Evolutionary conservation across 768 basidiomycete genomes (phyloP), one percentile per base, ranked within the genome.

Genomic region (Zangia roseola): DNA sequence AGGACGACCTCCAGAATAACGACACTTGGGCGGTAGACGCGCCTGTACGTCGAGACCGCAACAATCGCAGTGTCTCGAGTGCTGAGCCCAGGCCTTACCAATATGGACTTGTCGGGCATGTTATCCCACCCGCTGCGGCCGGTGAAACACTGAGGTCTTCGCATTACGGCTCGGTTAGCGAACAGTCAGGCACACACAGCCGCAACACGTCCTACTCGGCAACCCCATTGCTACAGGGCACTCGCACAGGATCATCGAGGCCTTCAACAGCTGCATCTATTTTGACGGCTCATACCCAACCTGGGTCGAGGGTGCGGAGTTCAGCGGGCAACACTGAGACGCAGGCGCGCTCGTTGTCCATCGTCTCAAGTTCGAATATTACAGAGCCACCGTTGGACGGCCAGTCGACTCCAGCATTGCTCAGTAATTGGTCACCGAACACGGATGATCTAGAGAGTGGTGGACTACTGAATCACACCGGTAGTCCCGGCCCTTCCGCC

Each of bases 91-190:
- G 69, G 59, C 82, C 83, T 20, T 86, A 86, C 58, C 73, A 80
- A 56, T 86, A 86, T 53, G 83, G 82, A 16, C 71, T 80, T 35
- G 77, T 86, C 21, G 84, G 83, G 3, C 75, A 74, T 20, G 59
- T 68, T 30, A 14, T 54, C 7, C 55, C 65, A 10, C 65, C 65
- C 36, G 56, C 52, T 4, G 69, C 70, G 2, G 58, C 63, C 0
- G 59, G 60, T 31, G 70, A 56, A 21, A 57, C 61, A 46, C 57
- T 69, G 17, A 64, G 71, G 41, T 69, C 71, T 3, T 73, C 76
- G 5, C 63, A 61, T 6, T 52, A 64, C 35, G 39, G 49, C 8
- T 53, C 62, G 21, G 36, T 53, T 40, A 56, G 52, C 54, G 63
- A 50, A 52, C 53, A 49, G 44, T 63, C 50, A 21, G 59, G 40